Evolutionary conservation across 129 eudicot genomes (phyloP).

Genomic region (Ambrosia artemisiifolia): DNA sequence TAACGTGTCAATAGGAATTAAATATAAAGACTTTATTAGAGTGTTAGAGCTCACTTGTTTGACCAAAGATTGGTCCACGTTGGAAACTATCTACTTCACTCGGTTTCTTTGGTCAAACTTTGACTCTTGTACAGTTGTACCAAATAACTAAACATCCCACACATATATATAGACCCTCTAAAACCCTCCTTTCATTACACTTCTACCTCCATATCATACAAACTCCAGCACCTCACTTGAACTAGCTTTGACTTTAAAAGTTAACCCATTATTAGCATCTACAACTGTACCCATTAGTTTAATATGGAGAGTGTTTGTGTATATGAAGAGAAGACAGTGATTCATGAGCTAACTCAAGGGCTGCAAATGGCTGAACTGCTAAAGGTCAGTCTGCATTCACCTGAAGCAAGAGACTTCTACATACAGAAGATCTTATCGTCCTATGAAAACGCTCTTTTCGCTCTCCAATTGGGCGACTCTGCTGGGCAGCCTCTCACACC

Average conservation of each 20-base stretch:
- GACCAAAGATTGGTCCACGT: neutral
- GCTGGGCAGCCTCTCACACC: slow-evolving; percentile 28
- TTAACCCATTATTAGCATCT: slow-evolving; percentile 9
- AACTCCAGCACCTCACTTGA: neutral
- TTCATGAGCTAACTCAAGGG: slow-evolving; percentile 65
- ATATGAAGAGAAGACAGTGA: slow-evolving; percentile 35
- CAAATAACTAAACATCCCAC: neutral
- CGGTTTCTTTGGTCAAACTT: slow-evolving; percentile 9
- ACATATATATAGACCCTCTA: neutral
- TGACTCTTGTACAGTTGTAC: neutral
- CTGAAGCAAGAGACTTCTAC: slow-evolving; percentile 41
- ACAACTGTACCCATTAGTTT: neutral
- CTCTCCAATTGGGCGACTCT: slow-evolving; percentile 48
- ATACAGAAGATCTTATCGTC: slow-evolving; percentile 58
- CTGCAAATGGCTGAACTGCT: slow-evolving; percentile 65
- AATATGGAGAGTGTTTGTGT: slow-evolving; percentile 41
- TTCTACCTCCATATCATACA: slow-evolving; percentile 2
- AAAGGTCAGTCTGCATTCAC: slow-evolving; percentile 36
- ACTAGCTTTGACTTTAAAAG: neutral
- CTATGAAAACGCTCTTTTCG: slow-evolving; percentile 52
- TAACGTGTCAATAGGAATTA: no score
- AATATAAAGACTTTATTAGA: no score
- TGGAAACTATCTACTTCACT: neutral
- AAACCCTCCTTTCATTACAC: neutral
- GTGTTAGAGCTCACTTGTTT: neutral